phyloP scores from a whole-genome alignment of 1,284 basidiomycete species.

The Papiliotrema terrestris region DNA sequence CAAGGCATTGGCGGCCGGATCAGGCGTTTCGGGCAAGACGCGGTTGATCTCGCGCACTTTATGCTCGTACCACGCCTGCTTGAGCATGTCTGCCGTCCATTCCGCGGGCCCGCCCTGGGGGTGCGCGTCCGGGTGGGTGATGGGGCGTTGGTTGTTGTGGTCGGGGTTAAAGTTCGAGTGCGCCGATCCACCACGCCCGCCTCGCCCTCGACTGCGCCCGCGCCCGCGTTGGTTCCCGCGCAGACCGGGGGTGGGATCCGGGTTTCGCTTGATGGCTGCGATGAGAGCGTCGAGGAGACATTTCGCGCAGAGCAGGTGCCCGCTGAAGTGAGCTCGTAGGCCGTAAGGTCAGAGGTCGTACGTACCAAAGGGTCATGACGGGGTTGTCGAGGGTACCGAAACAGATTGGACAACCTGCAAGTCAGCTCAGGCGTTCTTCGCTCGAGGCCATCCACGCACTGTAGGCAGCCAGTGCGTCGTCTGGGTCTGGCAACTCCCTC shows the following conservation, averaged over 20 bases:
- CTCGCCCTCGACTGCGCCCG: slow-evolving; percentile 12
- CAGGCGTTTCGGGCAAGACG: neutral
- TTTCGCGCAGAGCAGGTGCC: slow-evolving; percentile 41
- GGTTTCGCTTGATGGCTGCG: slow-evolving; percentile 35
- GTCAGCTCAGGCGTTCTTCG: neutral
- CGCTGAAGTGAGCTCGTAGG: slow-evolving; percentile 19
- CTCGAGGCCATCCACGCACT: slow-evolving; percentile 12
- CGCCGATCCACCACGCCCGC: neutral
- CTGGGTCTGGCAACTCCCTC: slow-evolving; percentile 7
- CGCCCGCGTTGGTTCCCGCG: slow-evolving; percentile 6
- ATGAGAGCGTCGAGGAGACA: slow-evolving; percentile 39
- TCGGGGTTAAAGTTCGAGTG: neutral
- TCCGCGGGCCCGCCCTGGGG: slow-evolving; percentile 14
- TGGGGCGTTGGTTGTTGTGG: neutral
- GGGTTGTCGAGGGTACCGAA: slow-evolving; percentile 34
- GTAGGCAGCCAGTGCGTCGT: slow-evolving; percentile 12
- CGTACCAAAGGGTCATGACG: slow-evolving; percentile 40
- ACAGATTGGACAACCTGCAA: slow-evolving; percentile 41
- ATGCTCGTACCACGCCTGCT: slow-evolving; percentile 2
- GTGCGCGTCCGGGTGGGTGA: neutral
- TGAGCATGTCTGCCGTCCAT: slow-evolving; percentile 27
- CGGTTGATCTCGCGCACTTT: neutral
- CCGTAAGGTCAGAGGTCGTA: neutral
- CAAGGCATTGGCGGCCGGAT: too few species aligned
- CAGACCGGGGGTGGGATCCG: slow-evolving; percentile 25